Evolutionary conservation across 768 basidiomycete genomes (phyloP), one percentile per base, ranked within the genome.

Genomic region (Daedaleopsis sinensis): DNA sequence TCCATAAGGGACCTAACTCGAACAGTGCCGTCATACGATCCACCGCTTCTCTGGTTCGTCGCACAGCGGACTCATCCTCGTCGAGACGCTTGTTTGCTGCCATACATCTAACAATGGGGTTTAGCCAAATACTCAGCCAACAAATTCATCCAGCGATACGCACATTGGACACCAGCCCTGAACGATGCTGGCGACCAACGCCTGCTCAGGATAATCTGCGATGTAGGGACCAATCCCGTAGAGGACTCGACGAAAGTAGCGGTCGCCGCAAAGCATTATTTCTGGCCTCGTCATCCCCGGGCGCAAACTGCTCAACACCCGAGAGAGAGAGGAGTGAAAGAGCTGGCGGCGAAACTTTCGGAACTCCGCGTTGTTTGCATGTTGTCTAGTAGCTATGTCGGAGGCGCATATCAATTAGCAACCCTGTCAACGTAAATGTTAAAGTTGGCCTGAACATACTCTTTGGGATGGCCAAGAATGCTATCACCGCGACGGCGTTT

Each of bases 151-250:
- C n/a, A n/a, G 36, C 1, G 36, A 50, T 5, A 67, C 67, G 2
- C 44, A 67, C 67, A 42, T 57, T 43, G 61, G 54, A 38, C 68
- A 69, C 68, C 68, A 69, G 0, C 61, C 58, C 51, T 67, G 66
- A 1, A 69, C 64, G 38, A 66, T 64, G 13, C 53, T 8, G 3
- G 69, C 65, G 2, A 72, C 47, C 16, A 66, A 43, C 0, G 66
- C 69, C 52, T 75, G 73, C 42, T 75, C 74, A 11, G 69, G 70
- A 55, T 74, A 74, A 53, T 74, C 71, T 0, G 72, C 72, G 54
- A 75, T 75, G 44, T 69, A 74, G 0, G 70, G 67, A 0, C 69
- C 72, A 16, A 75, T 27, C 6, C 61, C 68, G 58, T 68, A 74
- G 2, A 75, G 63, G 2, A 62, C 67, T 5, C 61, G 49, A 1